Base-by-base conservation (phyloP, 495 filamentous ascomycete species). In the Hypoxylon trugodes region DNA sequence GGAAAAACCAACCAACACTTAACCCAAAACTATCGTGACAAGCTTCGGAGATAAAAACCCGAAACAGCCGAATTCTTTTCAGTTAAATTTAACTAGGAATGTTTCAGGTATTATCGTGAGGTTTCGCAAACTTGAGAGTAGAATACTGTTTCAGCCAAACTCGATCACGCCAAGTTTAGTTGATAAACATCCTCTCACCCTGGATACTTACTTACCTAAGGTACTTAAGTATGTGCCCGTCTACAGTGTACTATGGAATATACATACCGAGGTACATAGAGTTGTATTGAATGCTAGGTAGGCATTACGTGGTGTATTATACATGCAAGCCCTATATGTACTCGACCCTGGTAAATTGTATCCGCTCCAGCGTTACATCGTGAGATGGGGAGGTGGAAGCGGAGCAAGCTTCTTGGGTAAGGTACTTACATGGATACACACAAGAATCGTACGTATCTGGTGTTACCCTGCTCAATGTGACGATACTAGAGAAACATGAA, bases 311-410 rank as follows among this genome's bases (percentile, higher is more conserved):
- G n/a, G n/a, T n/a, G 30, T 30, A 30, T 25, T 36, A 19, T 50
- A 56, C 28, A 10, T 40, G 38, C 33, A n/a, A 35, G 33, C 36
- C 58, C 30, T 24, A n/a, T n/a, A n/a, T 45, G 37, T n/a, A 50
- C 30, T 36, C 28, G 42, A 49, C 40, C 54, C 54, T 32, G 36
- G 54, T 59, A 66, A 55, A 55, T 56, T 60, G 49, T 42, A 56
- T 42, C 57, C 63, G 51, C 57, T 57, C 37, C 32, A 53, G 33
- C 13, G 63, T 66, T 61, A 61, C 63, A 66, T 66, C 51, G 63
- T 49, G 48, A 50, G 48, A 55, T 55, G 55, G 49, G 26, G 59
- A 53, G 45, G 40, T 57, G 46, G n/a, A 40, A 65, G 54, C 48
- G 40, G 49, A 35, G 41, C 28, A 45, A 36, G 30, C 48, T 2